Conservation (phyloP, 2,329 filamentous ascomycete genomes). For the Coniochaeta sp. region DNA sequence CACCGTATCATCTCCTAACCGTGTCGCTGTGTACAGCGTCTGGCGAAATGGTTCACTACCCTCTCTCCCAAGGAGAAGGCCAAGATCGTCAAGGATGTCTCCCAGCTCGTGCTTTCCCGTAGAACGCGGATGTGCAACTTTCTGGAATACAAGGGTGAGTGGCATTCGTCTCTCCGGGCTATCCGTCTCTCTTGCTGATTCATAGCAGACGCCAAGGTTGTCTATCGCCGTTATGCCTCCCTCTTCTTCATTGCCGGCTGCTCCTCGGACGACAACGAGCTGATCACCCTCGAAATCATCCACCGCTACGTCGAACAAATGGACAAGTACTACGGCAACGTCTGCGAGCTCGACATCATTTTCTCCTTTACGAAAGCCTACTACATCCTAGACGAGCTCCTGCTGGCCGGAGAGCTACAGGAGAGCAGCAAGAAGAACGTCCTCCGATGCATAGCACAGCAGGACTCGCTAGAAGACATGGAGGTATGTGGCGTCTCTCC, state of each 20-base stretch:
- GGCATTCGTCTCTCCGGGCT: neutral
- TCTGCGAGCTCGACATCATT: constrained; percentile 98
- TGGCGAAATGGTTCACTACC: constrained; percentile 99
- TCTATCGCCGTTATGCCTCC: constrained; percentile 96
- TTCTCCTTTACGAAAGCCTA: constrained; percentile 99
- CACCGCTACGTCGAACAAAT: constrained; percentile 99
- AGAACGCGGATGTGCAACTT: constrained; percentile 99
- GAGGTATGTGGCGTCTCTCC: constrained; percentile 64
- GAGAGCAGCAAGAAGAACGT: constrained; percentile 99
- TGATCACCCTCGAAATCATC: constrained; percentile 97
- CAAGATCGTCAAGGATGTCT: constrained; percentile 99
- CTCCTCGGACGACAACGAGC: constrained; percentile 93
- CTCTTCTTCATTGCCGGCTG: constrained; percentile 99
- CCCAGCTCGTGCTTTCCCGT: constrained; percentile 90
- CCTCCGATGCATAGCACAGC: constrained; percentile 87
- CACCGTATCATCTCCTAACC: constrained; percentile 8
- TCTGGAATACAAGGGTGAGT: constrained; percentile 91
- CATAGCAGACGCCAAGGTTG: constrained; percentile 89
- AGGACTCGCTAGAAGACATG: constrained; percentile 97
- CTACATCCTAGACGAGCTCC: constrained; percentile 94
- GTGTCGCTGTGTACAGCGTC: constrained; percentile 54
- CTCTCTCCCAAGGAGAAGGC: constrained; percentile 97
- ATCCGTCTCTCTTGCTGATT: neutral
- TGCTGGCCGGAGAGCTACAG: constrained; percentile 93
- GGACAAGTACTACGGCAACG: constrained; percentile 99